Evolutionary conservation across 768 basidiomycete species (phyloP), one percentile per base, ranked within the genome.

Genomic region (Rhodosporidiobolus odoratus): DNA sequence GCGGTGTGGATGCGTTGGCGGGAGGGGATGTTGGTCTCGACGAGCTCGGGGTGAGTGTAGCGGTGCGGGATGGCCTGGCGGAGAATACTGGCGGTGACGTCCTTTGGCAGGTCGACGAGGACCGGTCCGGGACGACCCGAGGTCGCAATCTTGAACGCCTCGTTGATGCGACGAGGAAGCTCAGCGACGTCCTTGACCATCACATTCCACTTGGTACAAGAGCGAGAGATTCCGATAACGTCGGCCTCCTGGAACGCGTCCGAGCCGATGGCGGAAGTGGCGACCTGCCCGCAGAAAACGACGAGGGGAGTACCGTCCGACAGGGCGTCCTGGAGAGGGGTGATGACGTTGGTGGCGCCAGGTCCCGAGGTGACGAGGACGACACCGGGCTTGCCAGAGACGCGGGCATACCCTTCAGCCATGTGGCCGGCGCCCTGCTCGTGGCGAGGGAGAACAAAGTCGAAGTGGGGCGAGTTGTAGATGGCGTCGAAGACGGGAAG

Each of bases 401-500:
- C 89, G 57, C 94, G 89, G 41, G 95, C 95, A 78, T 99, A 99
- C 0, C 95, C 95, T 60, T 71, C 71, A 3, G 94, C 95, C 94
- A 97, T 99, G 81, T 99, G 95, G 0, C 95, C 95, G 3, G 93
- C 95, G 48, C 96, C 96, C 78, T 99, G 95, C 79, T 99, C 95
- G 77, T 99, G 95, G 37, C 95, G 86, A 21, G 95, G 95, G 23
- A 98, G 86, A 70, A 99, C 84, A 75, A 99, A 99, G 69, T 96
- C 87, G 75, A 98, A 98, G 80, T 96, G 88, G 5, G 87, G 85
- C 12, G 92, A 95, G 80, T 95, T 89, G 84, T 97, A 89, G 81
- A 98, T 99, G 79, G 96, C 96, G 80, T 99, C 95, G 81, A 97
- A 99, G n/a, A 99, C 96, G 71, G 95, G 96, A 43, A 98, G 86